Evolutionary conservation across 78 protist genomes (phyloP).

Genomic region (Acrasis kona): DNA sequence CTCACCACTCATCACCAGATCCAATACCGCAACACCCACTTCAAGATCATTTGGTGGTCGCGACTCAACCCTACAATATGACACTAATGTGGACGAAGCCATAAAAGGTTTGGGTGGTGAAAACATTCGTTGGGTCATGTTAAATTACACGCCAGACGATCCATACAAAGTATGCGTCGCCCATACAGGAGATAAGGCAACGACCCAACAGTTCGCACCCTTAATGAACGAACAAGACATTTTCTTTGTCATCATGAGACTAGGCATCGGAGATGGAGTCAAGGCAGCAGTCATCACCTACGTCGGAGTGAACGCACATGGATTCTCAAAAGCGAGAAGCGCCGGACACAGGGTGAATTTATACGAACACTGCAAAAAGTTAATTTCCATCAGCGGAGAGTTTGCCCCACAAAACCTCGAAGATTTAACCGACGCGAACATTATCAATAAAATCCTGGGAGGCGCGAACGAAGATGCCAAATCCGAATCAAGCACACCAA

Average conservation of each 20-base stretch:
- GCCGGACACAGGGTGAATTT: neutral
- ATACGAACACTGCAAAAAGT: neutral
- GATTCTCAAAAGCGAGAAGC: neutral
- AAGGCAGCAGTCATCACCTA: neutral
- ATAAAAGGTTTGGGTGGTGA: neutral
- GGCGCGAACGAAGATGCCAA: neutral
- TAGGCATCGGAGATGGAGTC: neutral
- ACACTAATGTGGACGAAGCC: neutral
- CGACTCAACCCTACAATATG: neutral
- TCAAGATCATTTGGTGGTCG: neutral
- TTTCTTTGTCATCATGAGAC: neutral
- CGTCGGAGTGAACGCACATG: neutral
- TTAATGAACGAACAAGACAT: neutral
- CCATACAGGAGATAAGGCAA: neutral
- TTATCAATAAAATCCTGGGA: neutral
- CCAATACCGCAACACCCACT: too few species aligned
- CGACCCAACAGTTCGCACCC: neutral
- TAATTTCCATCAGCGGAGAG: neutral
- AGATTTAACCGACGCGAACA: neutral
- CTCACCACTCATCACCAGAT: too few species aligned
- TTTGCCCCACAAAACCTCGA: neutral
- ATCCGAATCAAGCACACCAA: neutral
- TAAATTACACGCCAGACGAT: neutral
- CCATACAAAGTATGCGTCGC: neutral
- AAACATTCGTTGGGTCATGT: neutral